Conservation (phyloP, 2,329 filamentous ascomycete species). For the Orbilia ellipsospora region DNA sequence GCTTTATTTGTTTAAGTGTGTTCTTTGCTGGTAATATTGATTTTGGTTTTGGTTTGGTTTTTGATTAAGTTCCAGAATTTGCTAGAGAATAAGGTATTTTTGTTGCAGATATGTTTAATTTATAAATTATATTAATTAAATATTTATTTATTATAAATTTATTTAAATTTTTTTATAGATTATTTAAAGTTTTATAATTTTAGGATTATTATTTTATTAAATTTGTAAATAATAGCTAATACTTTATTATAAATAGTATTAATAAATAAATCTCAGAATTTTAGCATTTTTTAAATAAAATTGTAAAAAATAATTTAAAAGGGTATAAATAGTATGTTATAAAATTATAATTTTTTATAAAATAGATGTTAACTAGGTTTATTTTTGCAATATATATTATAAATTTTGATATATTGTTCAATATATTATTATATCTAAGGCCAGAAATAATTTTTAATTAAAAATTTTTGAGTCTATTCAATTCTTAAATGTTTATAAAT, state of each 20-base stretch:
- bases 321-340: background rate
- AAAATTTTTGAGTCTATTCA: conserved; percentile 46
- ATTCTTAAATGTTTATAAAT: conserved; percentile 43
- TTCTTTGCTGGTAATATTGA: no score
- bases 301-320: background rate
- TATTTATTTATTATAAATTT: conserved; percentile 3
- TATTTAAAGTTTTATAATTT: background rate
- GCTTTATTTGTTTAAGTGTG: no score
- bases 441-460: conserved; percentile 1
- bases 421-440: background rate
- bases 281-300: background rate
- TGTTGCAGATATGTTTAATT: conserved; percentile 1
- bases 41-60: no score
- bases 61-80: background rate
- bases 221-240: background rate
- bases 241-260: conserved; percentile 3
- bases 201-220: background rate
- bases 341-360: background rate
- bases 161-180: background rate
- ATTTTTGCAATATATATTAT: conserved; percentile 21
- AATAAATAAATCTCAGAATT: background rate
- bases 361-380: conserved; percentile 9
- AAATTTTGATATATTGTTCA: conserved; percentile 17
- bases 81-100: background rate
- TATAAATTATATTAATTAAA: background rate